Percentiles rank a stretch among this genome's conserved stretches.
These are phyloP conservation scores for Coemansia sp. DNA, from an alignment of 371 early-diverging fungal species.

Conservation along the genomic window DNA sequence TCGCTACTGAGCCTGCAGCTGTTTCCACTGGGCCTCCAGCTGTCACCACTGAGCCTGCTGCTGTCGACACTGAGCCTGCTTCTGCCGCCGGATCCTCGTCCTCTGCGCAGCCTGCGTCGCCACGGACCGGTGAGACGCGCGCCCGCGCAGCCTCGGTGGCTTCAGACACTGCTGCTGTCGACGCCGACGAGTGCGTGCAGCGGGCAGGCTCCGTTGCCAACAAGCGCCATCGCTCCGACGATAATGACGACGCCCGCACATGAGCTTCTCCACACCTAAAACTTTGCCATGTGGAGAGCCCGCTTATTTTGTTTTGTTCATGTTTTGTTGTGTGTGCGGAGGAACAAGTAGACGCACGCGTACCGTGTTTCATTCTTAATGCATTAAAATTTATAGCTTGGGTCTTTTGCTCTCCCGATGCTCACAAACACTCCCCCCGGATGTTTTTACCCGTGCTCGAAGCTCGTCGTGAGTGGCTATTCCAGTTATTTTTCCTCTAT, in stretches of 20 bases:
- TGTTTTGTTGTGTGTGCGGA: neutral
- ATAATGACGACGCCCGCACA: neutral
- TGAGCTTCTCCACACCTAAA: slow-evolving; percentile 3
- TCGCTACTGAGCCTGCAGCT: neutral
- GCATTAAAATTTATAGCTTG: neutral
- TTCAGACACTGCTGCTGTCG: neutral
- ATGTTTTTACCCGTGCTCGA: too few relatives aligned
- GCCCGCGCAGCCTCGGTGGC: slow-evolving; percentile 8
- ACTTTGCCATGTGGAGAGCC: neutral
- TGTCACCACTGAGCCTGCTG: neutral
- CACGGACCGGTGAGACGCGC: slow-evolving; percentile 22
- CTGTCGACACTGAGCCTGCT: neutral
- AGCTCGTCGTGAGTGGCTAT: too few relatives aligned
- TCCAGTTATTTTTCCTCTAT: too few relatives aligned
- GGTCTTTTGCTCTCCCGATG: too few relatives aligned
- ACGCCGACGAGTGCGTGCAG: neutral
- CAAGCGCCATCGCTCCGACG: slow-evolving; percentile 27
- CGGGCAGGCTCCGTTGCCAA: slow-evolving; percentile 7
- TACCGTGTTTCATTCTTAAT: neutral
- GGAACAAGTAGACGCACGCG: neutral
- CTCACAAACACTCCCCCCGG: too few relatives aligned
- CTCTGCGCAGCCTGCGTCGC: neutral
- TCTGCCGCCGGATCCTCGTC: neutral
- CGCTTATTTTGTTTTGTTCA: too few relatives aligned
- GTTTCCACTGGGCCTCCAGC: neutral